Percentiles rank a stretch among this genome's conserved stretches.
Evolutionary conservation across 345 rosid species (phyloP).

Genomic region (Lumnitzera racemosa): DNA sequence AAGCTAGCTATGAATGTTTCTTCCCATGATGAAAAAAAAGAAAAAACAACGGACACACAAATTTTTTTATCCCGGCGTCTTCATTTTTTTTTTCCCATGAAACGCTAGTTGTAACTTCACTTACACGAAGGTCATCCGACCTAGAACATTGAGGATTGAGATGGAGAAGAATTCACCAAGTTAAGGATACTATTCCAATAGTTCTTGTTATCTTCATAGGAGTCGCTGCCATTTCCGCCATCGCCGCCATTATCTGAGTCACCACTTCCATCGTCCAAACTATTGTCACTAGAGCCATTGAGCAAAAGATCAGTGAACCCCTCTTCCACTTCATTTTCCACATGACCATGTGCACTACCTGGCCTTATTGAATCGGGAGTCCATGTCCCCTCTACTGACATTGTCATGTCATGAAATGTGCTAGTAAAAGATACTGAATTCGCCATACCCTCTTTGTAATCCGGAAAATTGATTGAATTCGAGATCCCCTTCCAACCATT

Average conservation of each 20-base stretch:
- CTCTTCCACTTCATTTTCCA: slow-evolving; percentile 38
- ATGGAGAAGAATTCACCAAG: slow-evolving; percentile 83
- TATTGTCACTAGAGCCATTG: slow-evolving; percentile 38
- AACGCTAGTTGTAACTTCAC: too few species aligned
- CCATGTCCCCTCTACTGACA: slow-evolving; percentile 45
- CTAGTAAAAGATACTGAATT: slow-evolving; percentile 40
- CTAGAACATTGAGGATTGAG: slow-evolving; percentile 62
- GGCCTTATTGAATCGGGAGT: slow-evolving; percentile 33
- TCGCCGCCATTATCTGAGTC: slow-evolving; percentile 23
- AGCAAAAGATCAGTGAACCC: slow-evolving; percentile 78
- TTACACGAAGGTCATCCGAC: neutral
- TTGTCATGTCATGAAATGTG: slow-evolving; percentile 32
- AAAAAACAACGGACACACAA: too few species aligned
- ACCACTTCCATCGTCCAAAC: slow-evolving; percentile 33
- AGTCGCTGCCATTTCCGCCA: slow-evolving; percentile 28
- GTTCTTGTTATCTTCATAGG: slow-evolving; percentile 79
- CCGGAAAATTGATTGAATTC: slow-evolving; percentile 20
- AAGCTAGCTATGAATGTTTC: too few species aligned
- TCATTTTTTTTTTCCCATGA: too few species aligned
- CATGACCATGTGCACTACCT: slow-evolving; percentile 6
- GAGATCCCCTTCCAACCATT: slow-evolving; percentile 46
- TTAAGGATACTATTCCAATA: slow-evolving; percentile 94
- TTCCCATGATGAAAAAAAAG: too few species aligned
- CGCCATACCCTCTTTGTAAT: slow-evolving; percentile 24
- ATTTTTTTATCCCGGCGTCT: too few species aligned